Percentiles rank a stretch among this genome's conserved stretches.
These are phyloP conservation scores for Gaeumannomyces tritici DNA, from an alignment of 2,329 filamentous ascomycete species.

Conservation along the genomic window DNA sequence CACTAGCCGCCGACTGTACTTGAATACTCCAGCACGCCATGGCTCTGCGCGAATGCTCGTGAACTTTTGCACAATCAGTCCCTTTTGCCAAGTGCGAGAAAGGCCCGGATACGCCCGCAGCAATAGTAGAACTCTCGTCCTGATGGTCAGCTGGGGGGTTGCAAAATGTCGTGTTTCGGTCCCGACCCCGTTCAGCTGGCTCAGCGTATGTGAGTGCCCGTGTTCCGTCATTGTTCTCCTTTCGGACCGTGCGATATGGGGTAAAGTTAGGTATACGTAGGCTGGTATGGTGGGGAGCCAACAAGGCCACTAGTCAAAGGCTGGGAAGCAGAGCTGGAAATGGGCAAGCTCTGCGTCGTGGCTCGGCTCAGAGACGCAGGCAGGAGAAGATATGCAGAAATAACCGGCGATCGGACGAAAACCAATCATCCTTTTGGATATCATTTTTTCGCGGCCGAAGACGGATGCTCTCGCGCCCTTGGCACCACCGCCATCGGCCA, in stretches of 20 bases:
- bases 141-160: background rate
- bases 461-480: background rate
- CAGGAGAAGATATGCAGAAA: too few relatives aligned
- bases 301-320: too few relatives aligned
- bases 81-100: background rate
- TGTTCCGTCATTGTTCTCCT: background rate
- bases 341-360: too few relatives aligned
- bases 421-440: background rate
- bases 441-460: background rate
- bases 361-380: too few relatives aligned
- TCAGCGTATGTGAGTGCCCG: too few relatives aligned
- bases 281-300: too few relatives aligned
- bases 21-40: background rate
- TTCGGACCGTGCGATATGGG: background rate
- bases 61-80: background rate
- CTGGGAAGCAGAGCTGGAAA: too few relatives aligned
- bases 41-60: background rate
- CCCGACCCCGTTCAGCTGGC: background rate
- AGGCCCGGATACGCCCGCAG: background rate
- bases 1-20: too few relatives aligned
- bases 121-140: background rate
- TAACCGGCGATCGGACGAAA: too few relatives aligned
- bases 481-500: background rate
- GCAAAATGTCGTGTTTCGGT: background rate
- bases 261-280: too few relatives aligned